phyloP scores from a whole-genome alignment of 345 rosid genomes.

The Brassica juncea region DNA sequence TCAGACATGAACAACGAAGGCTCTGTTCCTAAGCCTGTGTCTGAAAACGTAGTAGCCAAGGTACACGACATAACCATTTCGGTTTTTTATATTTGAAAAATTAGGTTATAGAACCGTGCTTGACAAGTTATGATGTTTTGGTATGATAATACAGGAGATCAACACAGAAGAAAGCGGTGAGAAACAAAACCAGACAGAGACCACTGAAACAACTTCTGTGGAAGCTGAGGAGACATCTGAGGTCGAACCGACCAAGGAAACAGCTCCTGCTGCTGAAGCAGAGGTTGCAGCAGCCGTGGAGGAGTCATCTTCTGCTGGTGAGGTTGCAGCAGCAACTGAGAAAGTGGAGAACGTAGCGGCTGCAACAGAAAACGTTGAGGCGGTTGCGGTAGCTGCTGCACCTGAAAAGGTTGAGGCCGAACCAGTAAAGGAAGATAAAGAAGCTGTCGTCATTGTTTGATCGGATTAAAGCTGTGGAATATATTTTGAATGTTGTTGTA shows the following conservation, averaged over 20 bases:
- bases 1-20: constrained; percentile 37
- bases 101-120: neutral
- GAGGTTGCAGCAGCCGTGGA: constrained; percentile 32
- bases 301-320: constrained; percentile 28
- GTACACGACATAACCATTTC: constrained; percentile 13
- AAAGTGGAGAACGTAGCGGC: constrained; percentile 19
- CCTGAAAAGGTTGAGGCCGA: constrained; percentile 22
- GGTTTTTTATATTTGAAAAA: neutral
- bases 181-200: constrained; percentile 30
- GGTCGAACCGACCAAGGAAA: constrained; percentile 33
- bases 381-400: neutral
- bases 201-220: constrained; percentile 31
- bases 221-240: constrained; percentile 28
- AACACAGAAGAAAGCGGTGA: constrained; percentile 38
- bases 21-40: constrained; percentile 34
- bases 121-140: constrained; percentile 4
- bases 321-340: constrained; percentile 5
- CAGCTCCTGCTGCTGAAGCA: constrained; percentile 21
- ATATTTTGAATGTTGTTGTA: constrained; percentile 31
- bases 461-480: constrained; percentile 17
- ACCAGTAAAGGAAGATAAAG: constrained; percentile 31
- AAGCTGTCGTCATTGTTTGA: constrained; percentile 33
- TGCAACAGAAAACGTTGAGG: constrained; percentile 15
- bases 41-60: constrained; percentile 38
- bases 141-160: constrained; percentile 29